These are phyloP conservation scores for Colletotrichum tamarilloi DNA, from an alignment of 2,329 filamentous ascomycete genomes.

Conservation along the genomic window DNA sequence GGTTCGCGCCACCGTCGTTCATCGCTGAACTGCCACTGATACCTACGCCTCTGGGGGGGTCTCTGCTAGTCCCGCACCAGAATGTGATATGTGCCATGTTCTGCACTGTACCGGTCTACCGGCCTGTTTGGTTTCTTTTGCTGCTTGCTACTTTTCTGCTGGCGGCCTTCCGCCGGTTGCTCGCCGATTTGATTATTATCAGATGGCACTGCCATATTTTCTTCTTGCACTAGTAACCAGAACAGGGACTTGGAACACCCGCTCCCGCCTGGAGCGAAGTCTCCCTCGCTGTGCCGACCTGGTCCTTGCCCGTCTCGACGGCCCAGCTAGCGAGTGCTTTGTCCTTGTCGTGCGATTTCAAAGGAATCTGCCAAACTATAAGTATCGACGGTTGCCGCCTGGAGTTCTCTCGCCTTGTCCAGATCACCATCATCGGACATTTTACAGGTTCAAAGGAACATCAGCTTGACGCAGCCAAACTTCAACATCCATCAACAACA, in stretches of 20 bases:
- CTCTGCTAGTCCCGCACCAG: conserved; percentile 30
- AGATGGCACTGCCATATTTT: conserved; percentile 34
- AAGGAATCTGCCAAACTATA: conserved; percentile 32
- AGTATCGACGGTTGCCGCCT: conserved; percentile 30
- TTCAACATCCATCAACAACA: not conserved
- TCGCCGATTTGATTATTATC: conserved; percentile 30
- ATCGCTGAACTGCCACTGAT: conserved; percentile 27
- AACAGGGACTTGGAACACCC: conserved; percentile 33
- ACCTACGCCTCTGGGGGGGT: conserved; percentile 5
- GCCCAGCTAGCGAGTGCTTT: conserved; percentile 24
- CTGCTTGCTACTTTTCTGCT: conserved; percentile 11
- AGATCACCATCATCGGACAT: conserved; percentile 27
- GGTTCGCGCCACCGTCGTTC: conserved; percentile 31
- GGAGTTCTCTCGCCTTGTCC: conserved; percentile 9
- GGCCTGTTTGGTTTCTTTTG: conserved; percentile 30
- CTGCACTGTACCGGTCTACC: conserved; percentile 32
- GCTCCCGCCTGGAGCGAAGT: conserved; percentile 24
- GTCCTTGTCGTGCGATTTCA: conserved; percentile 27
- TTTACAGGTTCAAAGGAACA: conserved; percentile 7
- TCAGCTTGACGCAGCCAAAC: not conserved
- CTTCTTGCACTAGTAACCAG: conserved; percentile 34
- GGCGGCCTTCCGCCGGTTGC: conserved; percentile 32
- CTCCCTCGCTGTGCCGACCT: conserved; percentile 24
- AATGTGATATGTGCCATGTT: conserved; percentile 22
- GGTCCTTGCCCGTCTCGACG: conserved; percentile 27